Percentiles rank a stretch among this genome's conserved stretches.
Evolutionary conservation across 257 asterid species (phyloP).

Genomic region (Vinca minor): DNA sequence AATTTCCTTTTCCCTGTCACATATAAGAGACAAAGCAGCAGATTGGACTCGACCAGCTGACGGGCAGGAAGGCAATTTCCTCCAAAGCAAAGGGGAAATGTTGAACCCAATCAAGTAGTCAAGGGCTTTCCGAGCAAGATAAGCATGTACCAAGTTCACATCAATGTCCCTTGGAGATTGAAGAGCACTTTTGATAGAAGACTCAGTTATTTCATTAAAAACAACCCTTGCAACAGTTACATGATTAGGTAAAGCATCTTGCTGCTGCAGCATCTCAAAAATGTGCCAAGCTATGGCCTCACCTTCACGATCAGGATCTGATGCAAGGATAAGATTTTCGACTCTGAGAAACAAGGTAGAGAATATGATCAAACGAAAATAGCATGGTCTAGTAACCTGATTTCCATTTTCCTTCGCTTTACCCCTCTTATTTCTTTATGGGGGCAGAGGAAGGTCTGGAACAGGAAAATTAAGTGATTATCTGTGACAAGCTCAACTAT

Average conservation of each 20-base stretch:
- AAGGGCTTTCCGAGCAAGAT: slow-evolving; percentile 93
- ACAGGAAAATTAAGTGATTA: slow-evolving; percentile 2
- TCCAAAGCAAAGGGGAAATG: slow-evolving; percentile 91
- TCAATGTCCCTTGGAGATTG: slow-evolving; percentile 73
- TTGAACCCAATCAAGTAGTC: slow-evolving; percentile 94
- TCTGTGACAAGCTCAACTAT: slow-evolving; percentile 1
- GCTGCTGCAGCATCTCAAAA: slow-evolving; percentile 86
- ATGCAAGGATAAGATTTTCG: slow-evolving; percentile 83
- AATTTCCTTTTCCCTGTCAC: slow-evolving; percentile 85
- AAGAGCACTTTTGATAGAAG: slow-evolving; percentile 79
- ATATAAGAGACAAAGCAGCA: slow-evolving; percentile 80
- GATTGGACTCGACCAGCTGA: slow-evolving; percentile 99
- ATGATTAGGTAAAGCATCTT: slow-evolving; percentile 66
- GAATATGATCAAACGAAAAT: slow-evolving; percentile 22
- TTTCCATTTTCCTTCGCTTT: slow-evolving; percentile 1
- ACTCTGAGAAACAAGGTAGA: slow-evolving; percentile 54
- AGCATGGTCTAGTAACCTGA: background rate
- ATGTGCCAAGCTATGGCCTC: slow-evolving; percentile 99
- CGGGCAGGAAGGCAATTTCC: slow-evolving; percentile 90
- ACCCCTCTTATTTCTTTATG: background rate
- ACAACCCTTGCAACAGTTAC: slow-evolving; percentile 72
- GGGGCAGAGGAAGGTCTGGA: background rate
- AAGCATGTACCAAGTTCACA: slow-evolving; percentile 71
- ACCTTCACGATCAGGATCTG: slow-evolving; percentile 98
- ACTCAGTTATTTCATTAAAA: slow-evolving; percentile 81